A percentile compares a stretch with the other conserved stretches of the same genome.
These are phyloP conservation scores for Diaporthe vexans DNA, from an alignment of 2,329 filamentous ascomycete species.

Conservation along the genomic window DNA sequence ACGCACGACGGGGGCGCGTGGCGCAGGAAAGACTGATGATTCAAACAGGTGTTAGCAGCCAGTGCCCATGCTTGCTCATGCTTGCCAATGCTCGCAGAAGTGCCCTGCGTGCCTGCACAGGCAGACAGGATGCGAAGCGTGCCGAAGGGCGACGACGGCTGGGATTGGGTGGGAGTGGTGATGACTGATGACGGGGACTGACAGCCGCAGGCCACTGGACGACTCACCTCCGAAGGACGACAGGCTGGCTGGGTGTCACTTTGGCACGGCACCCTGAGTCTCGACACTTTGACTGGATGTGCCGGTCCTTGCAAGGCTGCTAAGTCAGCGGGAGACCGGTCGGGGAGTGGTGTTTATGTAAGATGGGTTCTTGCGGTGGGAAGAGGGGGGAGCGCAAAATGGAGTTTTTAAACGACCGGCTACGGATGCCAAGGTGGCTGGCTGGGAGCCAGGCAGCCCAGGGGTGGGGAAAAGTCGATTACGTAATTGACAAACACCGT, in stretches of 20 bases:
- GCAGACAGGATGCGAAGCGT: neutral
- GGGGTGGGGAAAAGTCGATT: constrained; percentile 27
- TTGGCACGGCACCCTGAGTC: constrained; percentile 13
- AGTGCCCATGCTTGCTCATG: neutral
- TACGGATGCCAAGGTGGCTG: constrained; percentile 4
- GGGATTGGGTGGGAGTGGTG: constrained; percentile 15
- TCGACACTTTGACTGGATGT: constrained; percentile 31
- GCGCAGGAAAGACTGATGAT: constrained; percentile 19
- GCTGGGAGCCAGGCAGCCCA: too few species aligned
- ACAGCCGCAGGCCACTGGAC: constrained; percentile 31
- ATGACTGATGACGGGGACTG: constrained; percentile 16
- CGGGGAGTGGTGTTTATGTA: constrained; percentile 41
- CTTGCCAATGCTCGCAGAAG: too few species aligned
- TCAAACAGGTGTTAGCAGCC: constrained; percentile 28
- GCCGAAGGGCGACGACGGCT: neutral
- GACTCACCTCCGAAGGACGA: constrained; percentile 40
- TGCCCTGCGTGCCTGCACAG: constrained; percentile 2
- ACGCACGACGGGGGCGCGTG: too few species aligned
- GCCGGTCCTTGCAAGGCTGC: constrained; percentile 36
- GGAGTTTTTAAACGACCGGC: constrained; percentile 36
- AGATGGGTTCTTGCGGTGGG: constrained; percentile 35
- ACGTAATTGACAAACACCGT: constrained; percentile 32
- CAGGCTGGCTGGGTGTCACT: constrained; percentile 20
- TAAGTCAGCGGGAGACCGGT: constrained; percentile 41
- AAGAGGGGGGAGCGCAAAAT: constrained; percentile 18